phyloP scores from a whole-genome alignment of 2,329 filamentous ascomycete species.

The Cladosporium phlei region DNA sequence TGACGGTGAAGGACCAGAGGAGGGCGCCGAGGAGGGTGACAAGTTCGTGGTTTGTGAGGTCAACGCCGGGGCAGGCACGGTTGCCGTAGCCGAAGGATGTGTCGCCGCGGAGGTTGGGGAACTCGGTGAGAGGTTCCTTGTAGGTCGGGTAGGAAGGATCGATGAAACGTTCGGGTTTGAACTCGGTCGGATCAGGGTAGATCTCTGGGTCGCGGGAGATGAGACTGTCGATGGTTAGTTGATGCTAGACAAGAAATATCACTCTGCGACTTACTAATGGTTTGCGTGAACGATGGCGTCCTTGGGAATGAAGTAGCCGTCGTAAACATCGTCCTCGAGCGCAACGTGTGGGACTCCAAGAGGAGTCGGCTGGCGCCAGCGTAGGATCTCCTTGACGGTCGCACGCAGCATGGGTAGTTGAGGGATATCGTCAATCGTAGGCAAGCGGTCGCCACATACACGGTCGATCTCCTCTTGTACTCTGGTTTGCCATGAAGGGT shows the following conservation, averaged over 20 bases:
- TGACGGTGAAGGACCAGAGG: constrained; percentile 30
- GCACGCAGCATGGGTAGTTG: constrained; percentile 31
- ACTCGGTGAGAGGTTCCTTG: constrained; percentile 33
- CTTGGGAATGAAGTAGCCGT: constrained; percentile 35
- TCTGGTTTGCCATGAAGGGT: constrained; percentile 28
- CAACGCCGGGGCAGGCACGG: constrained; percentile 32
- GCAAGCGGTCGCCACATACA: constrained; percentile 30
- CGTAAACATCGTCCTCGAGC: constrained; percentile 35
- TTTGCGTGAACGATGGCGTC: constrained; percentile 33
- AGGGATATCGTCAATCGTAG: constrained; percentile 28
- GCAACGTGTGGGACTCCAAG: constrained; percentile 39
- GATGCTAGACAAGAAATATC: too few relatives aligned
- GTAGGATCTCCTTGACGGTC: constrained; percentile 32
- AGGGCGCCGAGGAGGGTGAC: constrained; percentile 29
- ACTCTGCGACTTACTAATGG: constrained; percentile 31
- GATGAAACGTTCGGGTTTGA: constrained; percentile 32
- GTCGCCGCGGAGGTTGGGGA: constrained; percentile 31
- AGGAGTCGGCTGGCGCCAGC: constrained; percentile 32
- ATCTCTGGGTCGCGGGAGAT: constrained; percentile 28
- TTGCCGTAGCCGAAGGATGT: constrained; percentile 33
- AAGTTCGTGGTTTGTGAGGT: constrained; percentile 30
- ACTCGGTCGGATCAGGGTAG: constrained; percentile 30
- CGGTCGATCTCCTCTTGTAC: constrained; percentile 31
- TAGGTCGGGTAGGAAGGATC: constrained; percentile 32
- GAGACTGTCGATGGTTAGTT: constrained; percentile 22